Percentiles rank a stretch among this genome's conserved stretches.
These are phyloP conservation scores for Acacia pycnantha DNA, from an alignment of 331 rosid genomes.

Conservation along the genomic window DNA sequence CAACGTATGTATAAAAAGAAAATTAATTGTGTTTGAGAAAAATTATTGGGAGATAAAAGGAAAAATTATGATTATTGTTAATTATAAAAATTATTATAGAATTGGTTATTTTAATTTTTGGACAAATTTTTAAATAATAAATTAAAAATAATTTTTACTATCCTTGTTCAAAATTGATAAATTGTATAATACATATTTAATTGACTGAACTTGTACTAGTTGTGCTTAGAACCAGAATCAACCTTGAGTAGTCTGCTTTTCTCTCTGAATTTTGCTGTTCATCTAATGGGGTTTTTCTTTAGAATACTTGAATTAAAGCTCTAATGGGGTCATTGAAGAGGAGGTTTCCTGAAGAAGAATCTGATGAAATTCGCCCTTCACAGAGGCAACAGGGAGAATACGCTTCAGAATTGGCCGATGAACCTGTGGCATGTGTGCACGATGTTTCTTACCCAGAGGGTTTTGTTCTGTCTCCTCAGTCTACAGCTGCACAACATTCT, in stretches of 20 bases:
- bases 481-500: conserved; percentile 16
- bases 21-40: not conserved
- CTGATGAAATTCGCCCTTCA: conserved; percentile 11
- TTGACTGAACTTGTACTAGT: not conserved
- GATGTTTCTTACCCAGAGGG: conserved; percentile 81
- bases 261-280: not conserved
- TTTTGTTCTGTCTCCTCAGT: conserved; percentile 34
- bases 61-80: not conserved
- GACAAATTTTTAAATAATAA: too few species aligned
- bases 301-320: not conserved
- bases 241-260: not conserved
- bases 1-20: not conserved
- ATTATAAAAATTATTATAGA: too few species aligned
- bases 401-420: conserved; percentile 4
- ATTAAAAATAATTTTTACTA: too few species aligned
- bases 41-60: not conserved
- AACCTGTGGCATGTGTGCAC: conserved; percentile 52
- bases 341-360: conserved; percentile 23
- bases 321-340: conserved; percentile 37
- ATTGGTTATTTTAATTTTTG: too few species aligned
- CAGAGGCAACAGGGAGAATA: conserved; percentile 31
- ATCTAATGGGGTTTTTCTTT: not conserved
- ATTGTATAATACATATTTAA: not conserved
- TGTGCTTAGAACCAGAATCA: not conserved
- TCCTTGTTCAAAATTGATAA: not conserved